Percentiles rank a stretch among this genome's conserved stretches.
Conservation (phyloP, 345 rosid genomes). For the Bruguiera parviflora region DNA sequence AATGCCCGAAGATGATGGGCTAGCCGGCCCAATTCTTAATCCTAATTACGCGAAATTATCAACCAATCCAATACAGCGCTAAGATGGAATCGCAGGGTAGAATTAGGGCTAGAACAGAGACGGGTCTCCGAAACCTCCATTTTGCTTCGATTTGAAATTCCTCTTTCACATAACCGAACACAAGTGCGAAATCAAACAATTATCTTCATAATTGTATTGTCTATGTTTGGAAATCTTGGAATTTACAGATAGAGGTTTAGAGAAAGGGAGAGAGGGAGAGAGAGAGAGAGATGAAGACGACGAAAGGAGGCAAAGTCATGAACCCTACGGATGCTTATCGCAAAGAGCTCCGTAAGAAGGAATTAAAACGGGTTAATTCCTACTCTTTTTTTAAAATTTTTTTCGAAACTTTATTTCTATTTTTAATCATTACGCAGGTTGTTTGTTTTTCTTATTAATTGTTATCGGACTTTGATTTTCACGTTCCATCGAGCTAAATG, state of each 20-base stretch:
- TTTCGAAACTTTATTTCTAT: background rate
- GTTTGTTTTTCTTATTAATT: background rate
- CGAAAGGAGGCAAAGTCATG: constrained; percentile 98
- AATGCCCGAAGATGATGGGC: too few relatives aligned
- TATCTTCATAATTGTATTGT: too few relatives aligned
- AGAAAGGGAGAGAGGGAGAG: background rate
- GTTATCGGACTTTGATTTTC: too few relatives aligned
- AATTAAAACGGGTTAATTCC: constrained; percentile 71
- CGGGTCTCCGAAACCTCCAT: background rate
- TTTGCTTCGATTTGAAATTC: background rate
- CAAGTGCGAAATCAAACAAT: too few relatives aligned
- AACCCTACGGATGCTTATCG: constrained; percentile 99
- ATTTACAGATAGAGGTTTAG: too few relatives aligned
- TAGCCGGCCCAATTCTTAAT: too few relatives aligned
- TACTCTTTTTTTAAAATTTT: background rate
- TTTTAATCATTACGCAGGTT: background rate
- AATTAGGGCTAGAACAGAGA: background rate
- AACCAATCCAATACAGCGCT: too few relatives aligned
- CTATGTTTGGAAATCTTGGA: too few relatives aligned
- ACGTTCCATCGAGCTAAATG: too few relatives aligned
- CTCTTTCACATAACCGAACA: background rate
- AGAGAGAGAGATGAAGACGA: constrained; percentile 74
- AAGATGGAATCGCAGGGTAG: too few relatives aligned
- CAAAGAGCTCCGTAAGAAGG: constrained; percentile 90
- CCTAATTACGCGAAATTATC: too few relatives aligned